Percentiles rank a stretch among this genome's conserved stretches.
Conservation (phyloP, 768 basidiomycete genomes). For the Dendrothele bispora region DNA sequence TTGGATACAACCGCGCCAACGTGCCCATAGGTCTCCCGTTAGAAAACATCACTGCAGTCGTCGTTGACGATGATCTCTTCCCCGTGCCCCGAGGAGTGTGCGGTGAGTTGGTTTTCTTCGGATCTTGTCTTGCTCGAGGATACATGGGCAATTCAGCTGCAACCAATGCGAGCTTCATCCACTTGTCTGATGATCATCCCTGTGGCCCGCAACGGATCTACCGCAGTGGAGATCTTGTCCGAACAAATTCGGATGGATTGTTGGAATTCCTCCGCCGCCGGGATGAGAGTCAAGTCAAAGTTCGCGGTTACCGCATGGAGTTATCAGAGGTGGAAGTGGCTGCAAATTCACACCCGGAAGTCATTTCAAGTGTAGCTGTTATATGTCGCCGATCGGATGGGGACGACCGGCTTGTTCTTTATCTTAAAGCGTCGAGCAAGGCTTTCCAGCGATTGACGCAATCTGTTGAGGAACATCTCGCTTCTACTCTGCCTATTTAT, state of each 20-base stretch:
- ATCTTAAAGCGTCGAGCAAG: too few relatives aligned
- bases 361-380: background rate
- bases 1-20: background rate
- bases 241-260: background rate
- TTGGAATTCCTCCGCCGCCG: background rate
- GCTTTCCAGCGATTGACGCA: too few relatives aligned
- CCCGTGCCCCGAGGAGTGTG: slow-evolving; percentile 2
- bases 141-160: background rate
- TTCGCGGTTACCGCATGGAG: slow-evolving; percentile 1
- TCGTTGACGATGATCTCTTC: background rate
- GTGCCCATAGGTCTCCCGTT: background rate
- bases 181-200: background rate
- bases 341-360: background rate
- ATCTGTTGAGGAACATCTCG: background rate
- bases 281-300: background rate
- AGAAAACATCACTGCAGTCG: background rate
- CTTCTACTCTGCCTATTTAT: background rate
- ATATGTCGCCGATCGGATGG: too few relatives aligned
- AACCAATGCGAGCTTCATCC: background rate
- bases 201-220: background rate
- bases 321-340: background rate
- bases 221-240: background rate
- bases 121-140: background rate
- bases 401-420: too few relatives aligned
- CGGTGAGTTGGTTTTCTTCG: background rate